phyloP scores from a whole-genome alignment of 2,329 filamentous ascomycete genomes.

The Didymella segeticola region DNA sequence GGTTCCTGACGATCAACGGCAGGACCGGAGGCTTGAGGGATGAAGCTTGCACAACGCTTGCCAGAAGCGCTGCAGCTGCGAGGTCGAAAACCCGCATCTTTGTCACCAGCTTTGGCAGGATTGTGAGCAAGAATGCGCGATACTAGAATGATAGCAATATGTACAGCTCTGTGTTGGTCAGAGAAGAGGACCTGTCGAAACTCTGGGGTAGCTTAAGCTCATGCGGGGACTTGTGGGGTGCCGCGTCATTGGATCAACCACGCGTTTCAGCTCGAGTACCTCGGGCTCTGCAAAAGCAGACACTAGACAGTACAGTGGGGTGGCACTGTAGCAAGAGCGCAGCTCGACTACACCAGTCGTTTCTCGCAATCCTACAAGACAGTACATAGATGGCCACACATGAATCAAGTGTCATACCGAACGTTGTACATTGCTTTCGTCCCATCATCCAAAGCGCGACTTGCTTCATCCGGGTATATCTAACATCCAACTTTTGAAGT shows the following conservation, averaged over 20 bases:
- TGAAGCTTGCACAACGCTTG: constrained; percentile 56
- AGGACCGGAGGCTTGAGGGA: constrained; percentile 61
- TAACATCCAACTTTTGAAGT: constrained; percentile 14
- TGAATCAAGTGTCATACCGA: constrained; percentile 4
- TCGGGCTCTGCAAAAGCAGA: not conserved
- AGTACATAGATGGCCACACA: not conserved
- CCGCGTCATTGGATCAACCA: constrained; percentile 10
- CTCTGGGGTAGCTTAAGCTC: constrained; percentile 16
- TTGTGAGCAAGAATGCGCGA: not conserved
- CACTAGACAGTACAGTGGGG: too few species aligned
- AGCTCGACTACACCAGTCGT: too few species aligned
- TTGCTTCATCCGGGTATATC: constrained; percentile 26
- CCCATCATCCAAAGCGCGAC: constrained; percentile 35
- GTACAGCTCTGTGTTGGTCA: not conserved
- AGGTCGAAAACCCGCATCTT: constrained; percentile 39
- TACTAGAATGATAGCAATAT: not conserved
- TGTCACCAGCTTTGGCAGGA: not conserved
- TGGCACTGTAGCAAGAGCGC: not conserved
- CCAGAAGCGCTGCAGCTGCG: constrained; percentile 48
- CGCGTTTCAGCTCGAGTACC: constrained; percentile 6
- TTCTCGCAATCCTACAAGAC: not conserved
- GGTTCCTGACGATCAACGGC: constrained; percentile 59
- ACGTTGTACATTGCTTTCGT: constrained; percentile 16
- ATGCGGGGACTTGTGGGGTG: constrained; percentile 15
- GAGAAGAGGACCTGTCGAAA: constrained; percentile 1